These are phyloP conservation scores for Arthroderma sp. DNA, from an alignment of 2,329 filamentous ascomycete genomes.

Conservation along the genomic window DNA sequence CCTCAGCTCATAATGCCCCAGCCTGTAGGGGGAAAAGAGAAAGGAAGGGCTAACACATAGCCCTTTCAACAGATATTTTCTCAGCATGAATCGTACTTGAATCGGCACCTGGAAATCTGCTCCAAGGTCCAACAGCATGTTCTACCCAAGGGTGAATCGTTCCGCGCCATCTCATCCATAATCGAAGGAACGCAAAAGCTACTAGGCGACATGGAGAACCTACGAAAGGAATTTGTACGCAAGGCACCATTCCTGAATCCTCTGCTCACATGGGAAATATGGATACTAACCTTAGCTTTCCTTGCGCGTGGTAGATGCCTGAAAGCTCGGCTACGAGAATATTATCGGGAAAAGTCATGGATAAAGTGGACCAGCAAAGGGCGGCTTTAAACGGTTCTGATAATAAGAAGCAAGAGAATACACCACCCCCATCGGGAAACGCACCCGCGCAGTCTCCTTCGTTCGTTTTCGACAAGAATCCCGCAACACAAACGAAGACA, in stretches of 20 bases:
- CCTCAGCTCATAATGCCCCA: too few species aligned
- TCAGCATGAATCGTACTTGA: constrained; percentile 28
- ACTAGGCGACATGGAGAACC: constrained; percentile 23
- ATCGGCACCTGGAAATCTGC: constrained; percentile 27
- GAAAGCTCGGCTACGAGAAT: constrained; percentile 8
- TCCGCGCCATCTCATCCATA: constrained; percentile 23
- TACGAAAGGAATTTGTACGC: constrained; percentile 24
- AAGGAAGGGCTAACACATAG: too few species aligned
- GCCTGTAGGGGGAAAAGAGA: too few species aligned
- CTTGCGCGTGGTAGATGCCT: constrained; percentile 9
- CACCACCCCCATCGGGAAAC: not conserved
- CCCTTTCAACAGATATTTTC: constrained; percentile 22
- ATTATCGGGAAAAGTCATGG: constrained; percentile 5
- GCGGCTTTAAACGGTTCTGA: constrained; percentile 1
- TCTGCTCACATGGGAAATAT: not conserved
- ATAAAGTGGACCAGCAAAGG: constrained; percentile 9
- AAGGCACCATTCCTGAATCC: not conserved
- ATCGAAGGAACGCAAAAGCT: constrained; percentile 27
- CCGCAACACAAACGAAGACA: constrained; percentile 7
- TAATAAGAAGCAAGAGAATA: not conserved
- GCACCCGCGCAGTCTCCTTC: constrained; percentile 1
- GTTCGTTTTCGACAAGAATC: constrained; percentile 12
- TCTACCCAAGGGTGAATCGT: constrained; percentile 17
- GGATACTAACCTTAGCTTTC: not conserved
- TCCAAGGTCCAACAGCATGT: constrained; percentile 22